Percentiles rank a stretch among this genome's conserved stretches.
Conservation (phyloP, 805 yeast species). For the Debaryomyces tyrocola region DNA sequence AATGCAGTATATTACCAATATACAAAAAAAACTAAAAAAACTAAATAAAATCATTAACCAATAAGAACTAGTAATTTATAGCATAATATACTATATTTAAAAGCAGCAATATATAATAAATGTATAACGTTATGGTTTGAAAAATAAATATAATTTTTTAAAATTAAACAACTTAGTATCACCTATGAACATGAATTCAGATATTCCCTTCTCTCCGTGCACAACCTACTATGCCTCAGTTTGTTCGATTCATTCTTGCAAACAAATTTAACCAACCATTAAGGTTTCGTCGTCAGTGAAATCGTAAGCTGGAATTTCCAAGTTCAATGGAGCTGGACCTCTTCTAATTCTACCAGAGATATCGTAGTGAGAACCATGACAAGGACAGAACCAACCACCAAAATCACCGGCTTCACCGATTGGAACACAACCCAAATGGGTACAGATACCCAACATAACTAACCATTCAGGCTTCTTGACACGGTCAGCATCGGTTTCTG, state of each 20-base stretch:
- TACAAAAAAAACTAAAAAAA: conserved; percentile 7
- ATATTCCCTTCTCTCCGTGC: not conserved
- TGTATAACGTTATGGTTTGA: conserved; percentile 1
- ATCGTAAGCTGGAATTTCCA: conserved; percentile 92
- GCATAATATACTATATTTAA: not conserved
- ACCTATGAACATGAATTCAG: conserved; percentile 5
- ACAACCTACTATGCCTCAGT: conserved; percentile 2
- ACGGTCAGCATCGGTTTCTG: conserved; percentile 90
- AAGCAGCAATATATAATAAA: not conserved
- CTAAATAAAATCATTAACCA: conserved; percentile 6
- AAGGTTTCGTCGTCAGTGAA: conserved; percentile 76
- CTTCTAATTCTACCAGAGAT: conserved; percentile 99
- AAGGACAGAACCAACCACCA: conserved; percentile 99
- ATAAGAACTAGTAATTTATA: conserved; percentile 1
- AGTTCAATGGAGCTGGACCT: conserved; percentile 99
- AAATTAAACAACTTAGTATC: conserved; percentile 1
- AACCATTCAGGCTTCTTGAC: conserved; percentile 98
- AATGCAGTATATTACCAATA: conserved; percentile 15
- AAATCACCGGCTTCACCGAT: conserved; percentile 99
- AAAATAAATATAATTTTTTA: conserved; percentile 4
- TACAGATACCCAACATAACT: conserved; percentile 98
- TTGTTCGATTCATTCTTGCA: not conserved
- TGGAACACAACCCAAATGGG: conserved; percentile 99
- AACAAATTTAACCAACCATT: conserved; percentile 70
- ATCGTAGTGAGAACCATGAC: conserved; percentile 99